A percentile compares a stretch with the other conserved stretches of the same genome.
Conservation (phyloP, 768 basidiomycete species). For the Serendipita sp. region DNA sequence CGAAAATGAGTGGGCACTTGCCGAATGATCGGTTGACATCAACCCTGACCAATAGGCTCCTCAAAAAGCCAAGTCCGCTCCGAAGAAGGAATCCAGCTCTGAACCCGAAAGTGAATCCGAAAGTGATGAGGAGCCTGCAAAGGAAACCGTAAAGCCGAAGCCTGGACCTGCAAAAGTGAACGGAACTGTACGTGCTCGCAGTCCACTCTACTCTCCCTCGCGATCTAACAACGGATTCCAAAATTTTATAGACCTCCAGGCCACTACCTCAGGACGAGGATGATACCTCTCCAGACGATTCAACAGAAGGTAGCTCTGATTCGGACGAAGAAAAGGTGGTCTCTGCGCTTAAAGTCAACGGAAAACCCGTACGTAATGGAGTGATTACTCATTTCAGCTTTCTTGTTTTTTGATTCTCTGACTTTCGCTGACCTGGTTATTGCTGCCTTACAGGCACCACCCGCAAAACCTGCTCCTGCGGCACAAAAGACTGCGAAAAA, state of each 20-base stretch:
- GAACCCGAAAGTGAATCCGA: neutral
- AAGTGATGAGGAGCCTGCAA: neutral
- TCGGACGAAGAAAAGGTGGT: neutral
- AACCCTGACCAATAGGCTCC: neutral
- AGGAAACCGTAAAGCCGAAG: neutral
- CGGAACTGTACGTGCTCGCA: neutral
- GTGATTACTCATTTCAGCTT: neutral
- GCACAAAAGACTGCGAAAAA: too few species aligned
- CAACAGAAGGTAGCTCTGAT: neutral
- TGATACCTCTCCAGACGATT: neutral
- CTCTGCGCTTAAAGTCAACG: neutral
- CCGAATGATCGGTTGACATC: neutral
- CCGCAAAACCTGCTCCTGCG: conserved; percentile 6
- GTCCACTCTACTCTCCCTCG: too few species aligned
- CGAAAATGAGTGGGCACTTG: neutral
- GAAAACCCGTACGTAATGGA: neutral
- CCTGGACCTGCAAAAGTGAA: neutral
- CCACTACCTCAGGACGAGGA: neutral
- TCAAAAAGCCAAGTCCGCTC: neutral
- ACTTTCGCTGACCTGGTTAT: neutral
- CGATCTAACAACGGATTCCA: neutral
- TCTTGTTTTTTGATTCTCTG: neutral
- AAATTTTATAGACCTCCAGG: neutral
- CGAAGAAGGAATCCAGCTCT: neutral
- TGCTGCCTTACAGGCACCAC: neutral